These are phyloP conservation scores for Mycena galopus DNA, from an alignment of 768 basidiomycete genomes.

Conservation along the genomic window DNA sequence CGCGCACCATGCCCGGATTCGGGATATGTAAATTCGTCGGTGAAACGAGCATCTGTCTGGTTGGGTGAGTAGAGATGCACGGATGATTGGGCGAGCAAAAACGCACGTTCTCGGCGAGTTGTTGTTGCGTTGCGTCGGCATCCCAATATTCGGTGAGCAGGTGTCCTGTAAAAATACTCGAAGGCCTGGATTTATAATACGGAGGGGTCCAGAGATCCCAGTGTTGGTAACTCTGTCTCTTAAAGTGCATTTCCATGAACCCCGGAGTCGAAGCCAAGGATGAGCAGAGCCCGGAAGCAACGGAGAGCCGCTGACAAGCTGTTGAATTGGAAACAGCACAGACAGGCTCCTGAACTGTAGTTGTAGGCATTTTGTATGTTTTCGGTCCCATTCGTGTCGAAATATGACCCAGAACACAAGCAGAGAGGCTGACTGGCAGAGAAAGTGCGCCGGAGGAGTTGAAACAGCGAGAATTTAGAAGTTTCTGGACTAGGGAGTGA, in stretches of 20 bases:
- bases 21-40: neutral
- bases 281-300: neutral
- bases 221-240: neutral
- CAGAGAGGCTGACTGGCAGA: neutral
- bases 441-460: neutral
- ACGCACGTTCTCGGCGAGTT: neutral
- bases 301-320: neutral
- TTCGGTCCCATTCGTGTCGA: neutral
- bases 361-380: neutral
- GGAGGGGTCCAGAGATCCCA: neutral
- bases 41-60: neutral
- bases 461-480: neutral
- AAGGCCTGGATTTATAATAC: neutral
- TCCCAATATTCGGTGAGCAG: neutral
- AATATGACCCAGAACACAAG: neutral
- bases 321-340: neutral
- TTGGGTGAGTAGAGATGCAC: neutral
- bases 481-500: neutral
- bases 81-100: neutral
- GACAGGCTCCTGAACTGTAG: neutral
- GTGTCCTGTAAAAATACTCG: neutral
- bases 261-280: neutral
- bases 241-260: neutral
- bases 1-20: too few relatives aligned
- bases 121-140: neutral